Evolutionary conservation across 2,329 filamentous ascomycete genomes (phyloP).

Genomic region (Aspergillus sp.): DNA sequence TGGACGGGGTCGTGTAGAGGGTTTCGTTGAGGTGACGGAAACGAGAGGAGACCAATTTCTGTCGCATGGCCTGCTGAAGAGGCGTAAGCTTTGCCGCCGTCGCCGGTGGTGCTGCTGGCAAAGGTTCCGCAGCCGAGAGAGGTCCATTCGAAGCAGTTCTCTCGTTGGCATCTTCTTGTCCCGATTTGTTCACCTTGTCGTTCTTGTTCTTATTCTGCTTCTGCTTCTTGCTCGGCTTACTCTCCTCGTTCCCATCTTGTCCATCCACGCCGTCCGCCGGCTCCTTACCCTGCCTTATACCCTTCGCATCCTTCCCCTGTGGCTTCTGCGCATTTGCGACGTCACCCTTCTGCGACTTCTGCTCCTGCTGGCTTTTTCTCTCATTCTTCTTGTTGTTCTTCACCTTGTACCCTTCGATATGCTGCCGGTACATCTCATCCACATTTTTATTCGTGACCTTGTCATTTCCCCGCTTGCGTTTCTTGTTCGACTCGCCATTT

Average conservation of each 20-base stretch:
- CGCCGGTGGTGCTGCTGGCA: constrained; percentile 34
- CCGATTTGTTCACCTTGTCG: constrained; percentile 21
- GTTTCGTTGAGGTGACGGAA: constrained; percentile 97
- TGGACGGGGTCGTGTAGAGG: constrained; percentile 84
- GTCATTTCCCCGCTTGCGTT: constrained; percentile 42
- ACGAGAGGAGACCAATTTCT: constrained; percentile 87
- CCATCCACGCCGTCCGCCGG: constrained; percentile 1
- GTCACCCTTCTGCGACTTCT: constrained; percentile 13
- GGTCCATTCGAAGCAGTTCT: constrained; percentile 5
- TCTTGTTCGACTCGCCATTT: constrained; percentile 43
- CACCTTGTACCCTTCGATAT: constrained; percentile 61
- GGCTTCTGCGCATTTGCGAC: constrained; percentile 14
- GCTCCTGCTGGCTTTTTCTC: constrained; percentile 24
- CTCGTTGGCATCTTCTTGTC: constrained; percentile 13
- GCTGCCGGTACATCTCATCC: constrained; percentile 66
- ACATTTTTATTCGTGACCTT: constrained; percentile 62
- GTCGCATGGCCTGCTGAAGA: constrained; percentile 85
- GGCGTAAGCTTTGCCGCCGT: constrained; percentile 65
- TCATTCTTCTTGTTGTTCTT: constrained; percentile 27
- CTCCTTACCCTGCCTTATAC: constrained; percentile 12
- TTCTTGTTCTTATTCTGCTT: constrained; percentile 17
- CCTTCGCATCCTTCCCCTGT: constrained; percentile 23
- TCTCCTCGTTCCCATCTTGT: constrained; percentile 19
- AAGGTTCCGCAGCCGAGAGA: constrained; percentile 8
- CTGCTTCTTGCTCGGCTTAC: constrained; percentile 21